A percentile compares a stretch with the other conserved stretches of the same genome.
These are phyloP conservation scores for Metschnikowia peoriensis DNA, from an alignment of 805 yeast species.

Conservation along the genomic window DNA sequence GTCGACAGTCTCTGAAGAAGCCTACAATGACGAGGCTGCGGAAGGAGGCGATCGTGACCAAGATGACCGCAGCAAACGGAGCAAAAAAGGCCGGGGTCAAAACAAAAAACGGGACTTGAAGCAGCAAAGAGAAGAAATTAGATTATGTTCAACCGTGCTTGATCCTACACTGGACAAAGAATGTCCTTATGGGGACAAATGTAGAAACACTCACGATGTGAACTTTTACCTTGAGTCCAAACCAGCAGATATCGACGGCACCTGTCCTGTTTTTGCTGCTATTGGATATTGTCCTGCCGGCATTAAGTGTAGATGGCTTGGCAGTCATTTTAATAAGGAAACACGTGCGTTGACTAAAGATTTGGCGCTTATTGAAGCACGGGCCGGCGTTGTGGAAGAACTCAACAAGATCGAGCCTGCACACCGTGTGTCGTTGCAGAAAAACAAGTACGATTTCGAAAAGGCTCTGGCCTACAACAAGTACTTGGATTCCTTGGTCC, in stretches of 20 bases:
- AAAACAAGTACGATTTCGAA: conserved; percentile 59
- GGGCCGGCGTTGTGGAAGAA: conserved; percentile 47
- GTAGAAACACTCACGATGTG: conserved; percentile 78
- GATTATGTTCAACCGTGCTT: conserved; percentile 62
- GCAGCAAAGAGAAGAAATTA: conserved; percentile 61
- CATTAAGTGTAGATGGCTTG: conserved; percentile 86
- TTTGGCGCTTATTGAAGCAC: conserved; percentile 34
- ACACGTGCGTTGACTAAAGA: conserved; percentile 46
- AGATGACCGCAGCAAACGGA: conserved; percentile 29
- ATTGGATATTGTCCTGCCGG: conserved; percentile 94
- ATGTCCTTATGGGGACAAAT: conserved; percentile 67
- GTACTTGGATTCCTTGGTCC: conserved; percentile 62
- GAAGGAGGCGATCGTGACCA: conserved; percentile 40
- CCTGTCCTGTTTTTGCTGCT: conserved; percentile 79
- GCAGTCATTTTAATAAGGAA: conserved; percentile 59
- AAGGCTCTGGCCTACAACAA: conserved; percentile 53
- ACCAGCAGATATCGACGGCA: conserved; percentile 68
- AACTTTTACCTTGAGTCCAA: conserved; percentile 61
- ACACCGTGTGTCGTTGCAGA: conserved; percentile 49
- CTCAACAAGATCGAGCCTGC: conserved; percentile 58
- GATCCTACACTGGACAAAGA: conserved; percentile 49
- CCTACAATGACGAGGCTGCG: conserved; percentile 44
- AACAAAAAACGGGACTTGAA: conserved; percentile 77
- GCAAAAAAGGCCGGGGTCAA: conserved; percentile 68
- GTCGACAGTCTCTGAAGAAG: conserved; percentile 37